phyloP scores from a whole-genome alignment of 306 rosid genomes.

The Trifolium repens region DNA sequence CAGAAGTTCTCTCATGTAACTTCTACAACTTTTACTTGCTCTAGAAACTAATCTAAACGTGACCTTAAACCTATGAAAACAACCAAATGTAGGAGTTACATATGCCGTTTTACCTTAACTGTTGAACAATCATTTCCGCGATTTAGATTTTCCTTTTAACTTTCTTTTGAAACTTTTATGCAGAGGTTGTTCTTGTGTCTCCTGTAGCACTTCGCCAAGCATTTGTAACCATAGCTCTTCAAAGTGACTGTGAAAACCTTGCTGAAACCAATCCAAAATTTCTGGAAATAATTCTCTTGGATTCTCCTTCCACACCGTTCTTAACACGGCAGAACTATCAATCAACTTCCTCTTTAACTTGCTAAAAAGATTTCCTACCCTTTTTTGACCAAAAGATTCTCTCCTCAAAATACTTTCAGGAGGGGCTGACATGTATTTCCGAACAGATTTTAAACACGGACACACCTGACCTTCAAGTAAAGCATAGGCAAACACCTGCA shows the following conservation, averaged over 20 bases:
- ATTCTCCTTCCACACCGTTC: slow-evolving; percentile 74
- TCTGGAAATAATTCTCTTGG: slow-evolving; percentile 68
- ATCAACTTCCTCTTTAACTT: slow-evolving; percentile 56
- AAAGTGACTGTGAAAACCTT: slow-evolving; percentile 58
- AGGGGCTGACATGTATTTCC: slow-evolving; percentile 70
- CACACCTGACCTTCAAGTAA: slow-evolving; percentile 91
- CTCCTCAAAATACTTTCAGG: slow-evolving; percentile 75
- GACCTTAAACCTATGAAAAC: slow-evolving; percentile 4
- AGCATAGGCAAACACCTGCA: slow-evolving; percentile 70
- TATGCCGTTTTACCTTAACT: not conserved
- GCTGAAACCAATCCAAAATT: slow-evolving; percentile 83
- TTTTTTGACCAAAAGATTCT: slow-evolving; percentile 75
- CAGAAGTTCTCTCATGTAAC: not conserved
- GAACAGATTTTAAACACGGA: slow-evolving; percentile 64
- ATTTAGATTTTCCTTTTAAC: slow-evolving; percentile 45
- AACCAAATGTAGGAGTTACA: slow-evolving; percentile 6
- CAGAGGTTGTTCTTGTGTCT: slow-evolving; percentile 48
- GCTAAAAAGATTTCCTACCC: slow-evolving; percentile 74
- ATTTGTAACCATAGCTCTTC: slow-evolving; percentile 69
- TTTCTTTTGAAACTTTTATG: slow-evolving; percentile 34
- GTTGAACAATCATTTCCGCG: slow-evolving; percentile 22
- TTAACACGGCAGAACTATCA: slow-evolving; percentile 58
- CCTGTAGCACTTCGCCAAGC: slow-evolving; percentile 60
- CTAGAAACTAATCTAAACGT: not conserved
- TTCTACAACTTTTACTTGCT: not conserved